Evolutionary conservation across 129 eudicot species (phyloP), one percentile per base, ranked within the genome.

Genomic region (Solidago caesia): DNA sequence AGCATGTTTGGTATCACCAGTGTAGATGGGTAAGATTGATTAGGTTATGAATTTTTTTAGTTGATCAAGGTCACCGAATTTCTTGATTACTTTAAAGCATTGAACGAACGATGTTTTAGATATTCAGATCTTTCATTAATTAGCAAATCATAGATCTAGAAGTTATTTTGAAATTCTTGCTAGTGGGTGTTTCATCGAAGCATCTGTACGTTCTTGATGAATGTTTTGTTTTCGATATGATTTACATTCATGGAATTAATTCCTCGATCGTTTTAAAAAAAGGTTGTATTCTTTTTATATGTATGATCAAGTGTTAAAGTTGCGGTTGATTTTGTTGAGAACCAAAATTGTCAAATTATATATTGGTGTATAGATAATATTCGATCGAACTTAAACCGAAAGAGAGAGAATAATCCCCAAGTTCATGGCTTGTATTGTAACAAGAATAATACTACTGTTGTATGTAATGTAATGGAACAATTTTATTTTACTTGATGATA

Each of bases 181-280:
- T 70, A 61, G 75, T 70, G 81, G 74, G 56, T 39, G 41, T 11
- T 62, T 52, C 60, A 11, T 21, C 21, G 21, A 77, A 62, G 82
- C 45, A 78, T 78, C 46, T 48, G 72, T 78, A 62, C 72, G 72
- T 78, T 70, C 72, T 70, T 51, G 58, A 70, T 44, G 13, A 51
- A 70, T 52, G 66, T 16, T 77, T 49, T 49, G 33, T 39, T 62
- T 70, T 70, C 43, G 16, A 21, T 21, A 21, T 21, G 21, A 49
- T 46, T 62, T 70, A 47, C 21, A 33, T 71, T 62, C 81, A 48
- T 13, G 41, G 58, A 61, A 77, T 61, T 48, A 61, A 77, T 61
- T 48, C 46, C 33, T 2, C 46, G 39, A 1, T 44, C 8, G 53
- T 13, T 47, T 4, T 48, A 68, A 57, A 47, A 67, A 39, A 12